A percentile compares a stretch with the other conserved stretches of the same genome.
Conservation (phyloP, 2,329 filamentous ascomycete species). For the Aspergillus alliaceus region DNA sequence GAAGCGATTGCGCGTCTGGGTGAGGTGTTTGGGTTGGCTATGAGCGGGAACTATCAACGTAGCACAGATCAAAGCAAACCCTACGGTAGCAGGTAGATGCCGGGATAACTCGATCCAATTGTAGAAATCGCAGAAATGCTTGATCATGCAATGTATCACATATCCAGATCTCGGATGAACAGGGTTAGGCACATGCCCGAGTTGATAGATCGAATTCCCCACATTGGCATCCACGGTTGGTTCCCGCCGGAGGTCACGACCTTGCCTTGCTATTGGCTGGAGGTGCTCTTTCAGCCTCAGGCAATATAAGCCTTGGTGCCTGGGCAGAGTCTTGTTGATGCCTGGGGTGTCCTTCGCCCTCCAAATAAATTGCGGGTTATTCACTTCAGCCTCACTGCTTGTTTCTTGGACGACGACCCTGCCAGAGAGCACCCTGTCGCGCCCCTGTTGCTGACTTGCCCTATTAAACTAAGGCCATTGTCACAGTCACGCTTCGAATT, state of each 20-base stretch:
- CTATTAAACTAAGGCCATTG: conserved; percentile 17
- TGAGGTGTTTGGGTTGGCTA: conserved; percentile 52
- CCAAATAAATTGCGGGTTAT: conserved; percentile 23
- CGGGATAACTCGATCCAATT: neutral
- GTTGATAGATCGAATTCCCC: neutral
- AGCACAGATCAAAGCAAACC: conserved; percentile 32
- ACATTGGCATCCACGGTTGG: conserved; percentile 11
- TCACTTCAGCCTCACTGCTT: conserved; percentile 24
- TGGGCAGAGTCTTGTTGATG: conserved; percentile 28
- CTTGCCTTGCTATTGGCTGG: conserved; percentile 13
- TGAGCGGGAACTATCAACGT: conserved; percentile 34
- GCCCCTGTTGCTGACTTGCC: conserved; percentile 22
- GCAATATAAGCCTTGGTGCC: conserved; percentile 25
- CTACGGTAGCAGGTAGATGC: conserved; percentile 32
- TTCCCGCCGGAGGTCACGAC: conserved; percentile 6
- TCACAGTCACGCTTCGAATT: conserved; percentile 10
- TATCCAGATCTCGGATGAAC: too few species aligned
- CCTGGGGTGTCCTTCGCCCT: conserved; percentile 25
- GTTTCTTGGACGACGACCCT: conserved; percentile 39
- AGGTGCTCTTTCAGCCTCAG: conserved; percentile 18
- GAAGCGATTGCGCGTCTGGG: conserved; percentile 61
- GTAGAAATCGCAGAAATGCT: too few species aligned
- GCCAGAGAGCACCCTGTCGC: conserved; percentile 24
- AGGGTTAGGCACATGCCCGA: too few species aligned
- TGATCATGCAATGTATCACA: too few species aligned